Evolutionary conservation across 202 grass and related monocot genomes (phyloP).

Genomic region (Cymbopogon flexuosus): DNA sequence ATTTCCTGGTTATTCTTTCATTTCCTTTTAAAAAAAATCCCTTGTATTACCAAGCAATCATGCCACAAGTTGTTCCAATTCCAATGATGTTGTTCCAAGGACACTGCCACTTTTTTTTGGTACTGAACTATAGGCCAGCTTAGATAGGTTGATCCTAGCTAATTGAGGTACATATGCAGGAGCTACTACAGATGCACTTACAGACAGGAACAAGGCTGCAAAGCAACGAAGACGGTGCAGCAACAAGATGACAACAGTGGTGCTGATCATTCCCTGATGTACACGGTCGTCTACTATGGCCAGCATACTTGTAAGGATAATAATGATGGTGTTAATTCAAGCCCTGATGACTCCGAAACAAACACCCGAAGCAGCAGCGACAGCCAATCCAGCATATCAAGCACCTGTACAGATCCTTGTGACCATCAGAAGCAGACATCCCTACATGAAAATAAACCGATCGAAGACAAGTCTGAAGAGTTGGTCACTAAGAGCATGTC

Average conservation of each 20-base stretch:
- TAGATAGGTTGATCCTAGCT: neutral
- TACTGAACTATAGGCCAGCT: neutral
- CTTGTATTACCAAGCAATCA: neutral
- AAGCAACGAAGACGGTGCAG: conserved; percentile 42
- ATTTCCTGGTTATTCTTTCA: neutral
- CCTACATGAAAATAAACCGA: neutral
- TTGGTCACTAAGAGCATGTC: neutral
- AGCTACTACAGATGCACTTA: conserved; percentile 68
- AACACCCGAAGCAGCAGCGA: neutral
- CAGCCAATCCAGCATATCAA: neutral
- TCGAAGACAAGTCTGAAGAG: neutral
- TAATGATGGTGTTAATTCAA: neutral
- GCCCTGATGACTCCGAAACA: neutral
- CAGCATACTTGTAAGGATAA: conserved; percentile 34
- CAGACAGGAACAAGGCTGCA: conserved; percentile 36
- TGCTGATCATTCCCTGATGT: conserved; percentile 11
- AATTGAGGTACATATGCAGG: neutral
- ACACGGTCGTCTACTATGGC: conserved; percentile 36
- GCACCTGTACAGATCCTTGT: neutral
- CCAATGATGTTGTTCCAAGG: no score
- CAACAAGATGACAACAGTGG: neutral
- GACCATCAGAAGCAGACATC: neutral
- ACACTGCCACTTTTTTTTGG: neutral
- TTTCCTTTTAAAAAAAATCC: neutral
- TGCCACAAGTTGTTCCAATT: no score